Evolutionary conservation across 495 filamentous ascomycete genomes (phyloP), one percentile per base, ranked within the genome.

Genomic region (Endocarpon pusillum): DNA sequence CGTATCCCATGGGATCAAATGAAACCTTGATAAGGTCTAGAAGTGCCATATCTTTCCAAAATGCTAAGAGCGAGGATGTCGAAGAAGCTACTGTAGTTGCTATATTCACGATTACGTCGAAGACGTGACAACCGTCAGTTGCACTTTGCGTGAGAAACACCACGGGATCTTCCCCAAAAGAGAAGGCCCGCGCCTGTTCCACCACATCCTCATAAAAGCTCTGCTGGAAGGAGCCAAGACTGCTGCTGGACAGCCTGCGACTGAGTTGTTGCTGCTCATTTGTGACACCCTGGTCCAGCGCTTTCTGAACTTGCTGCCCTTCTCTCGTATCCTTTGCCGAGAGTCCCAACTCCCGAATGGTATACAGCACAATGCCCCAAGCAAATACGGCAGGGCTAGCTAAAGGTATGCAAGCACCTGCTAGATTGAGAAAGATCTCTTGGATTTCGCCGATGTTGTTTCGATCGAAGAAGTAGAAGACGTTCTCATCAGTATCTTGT

Each of bases 281-380:
- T n/a, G n/a, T n/a, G n/a, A n/a, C n/a, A n/a, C n/a, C n/a, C n/a
- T n/a, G n/a, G 34, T 71, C 64, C 19, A 74, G 63, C 17, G 75
- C 73, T 34, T 58, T 68, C 38, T 73, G 60, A 20, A 72, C 71
- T 41, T 75, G 71, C 26, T 71, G 57, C n/a, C 68, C 34, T 40
- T 79, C 78, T 35, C 67, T 59, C 20, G 54, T 59, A 31, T 79
- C 69, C 29, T 62, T 67, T 23, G 72, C 59, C 28, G 57, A 56
- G 20, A 67, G 55, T 31, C 72, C 76, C 2, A 64, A 57, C 21
- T 75, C 55, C 45, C 65, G 62, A 59, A 84, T 69, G 4, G 64
- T 64, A 41, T 81, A 62, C n/a, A 82, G 52, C 14, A 92, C 65
- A 32, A 84, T 51, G 7, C 73, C 67, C 84, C 83, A 94, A 6